Percentiles rank a stretch among this genome's conserved stretches.
Conservation (phyloP, 2,329 filamentous ascomycete genomes). For the Xylaria arbuscula region DNA sequence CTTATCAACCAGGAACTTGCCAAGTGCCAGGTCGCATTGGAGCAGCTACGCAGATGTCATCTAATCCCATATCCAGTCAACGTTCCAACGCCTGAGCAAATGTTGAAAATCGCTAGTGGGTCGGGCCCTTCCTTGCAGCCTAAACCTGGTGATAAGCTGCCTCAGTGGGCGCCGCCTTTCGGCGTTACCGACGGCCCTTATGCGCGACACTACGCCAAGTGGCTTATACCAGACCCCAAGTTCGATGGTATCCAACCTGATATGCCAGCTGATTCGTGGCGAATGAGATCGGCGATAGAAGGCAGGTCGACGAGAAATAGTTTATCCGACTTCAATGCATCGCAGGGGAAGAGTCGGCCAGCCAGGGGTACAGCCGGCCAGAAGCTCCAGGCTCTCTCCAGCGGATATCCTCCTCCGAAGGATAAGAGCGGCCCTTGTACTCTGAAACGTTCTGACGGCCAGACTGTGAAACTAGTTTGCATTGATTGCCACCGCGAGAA, state of each 20-base stretch:
- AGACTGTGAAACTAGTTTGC: slow-evolving; percentile 91
- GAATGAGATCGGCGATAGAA: slow-evolving; percentile 65
- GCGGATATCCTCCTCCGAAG: slow-evolving; percentile 77
- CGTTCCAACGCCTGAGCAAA: slow-evolving; percentile 72
- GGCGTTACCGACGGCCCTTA: slow-evolving; percentile 94
- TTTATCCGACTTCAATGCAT: slow-evolving; percentile 64
- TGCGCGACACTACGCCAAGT: slow-evolving; percentile 92
- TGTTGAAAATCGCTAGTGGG: slow-evolving; percentile 78
- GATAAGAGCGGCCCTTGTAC: slow-evolving; percentile 86
- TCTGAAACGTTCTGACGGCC: slow-evolving; percentile 85
- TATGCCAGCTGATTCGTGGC: slow-evolving; percentile 56
- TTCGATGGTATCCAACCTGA: slow-evolving; percentile 78
- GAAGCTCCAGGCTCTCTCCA: slow-evolving; percentile 75
- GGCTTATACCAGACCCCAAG: slow-evolving; percentile 87
- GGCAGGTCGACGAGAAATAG: slow-evolving; percentile 84
- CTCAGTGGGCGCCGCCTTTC: slow-evolving; percentile 85
- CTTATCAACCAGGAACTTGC: slow-evolving; percentile 96
- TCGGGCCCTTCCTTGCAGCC: slow-evolving; percentile 76
- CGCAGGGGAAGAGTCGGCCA: slow-evolving; percentile 62
- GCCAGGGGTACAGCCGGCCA: slow-evolving; percentile 65
- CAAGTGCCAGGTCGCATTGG: slow-evolving; percentile 92
- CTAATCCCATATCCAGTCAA: slow-evolving; percentile 88
- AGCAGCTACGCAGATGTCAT: slow-evolving; percentile 92
- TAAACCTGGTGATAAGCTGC: slow-evolving; percentile 71
- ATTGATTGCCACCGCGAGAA: slow-evolving; percentile 88